phyloP scores from a whole-genome alignment of 108 stramenopile species.

The Nannochloropsis salina region DNA sequence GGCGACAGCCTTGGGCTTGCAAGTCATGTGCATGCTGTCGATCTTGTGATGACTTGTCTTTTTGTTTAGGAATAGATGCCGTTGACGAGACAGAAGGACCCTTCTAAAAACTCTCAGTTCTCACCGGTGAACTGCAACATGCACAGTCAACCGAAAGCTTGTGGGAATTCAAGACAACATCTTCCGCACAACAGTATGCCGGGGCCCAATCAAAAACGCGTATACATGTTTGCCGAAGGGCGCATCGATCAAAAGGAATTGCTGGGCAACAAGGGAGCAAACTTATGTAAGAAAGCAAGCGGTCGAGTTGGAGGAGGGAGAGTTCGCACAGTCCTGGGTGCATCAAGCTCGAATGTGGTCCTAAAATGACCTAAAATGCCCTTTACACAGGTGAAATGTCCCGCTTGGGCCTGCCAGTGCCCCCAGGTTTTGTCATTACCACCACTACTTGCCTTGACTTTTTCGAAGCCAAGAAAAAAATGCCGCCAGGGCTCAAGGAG shows the following conservation, averaged over 20 bases:
- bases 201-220: neutral
- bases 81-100: no score
- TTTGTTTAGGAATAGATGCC: no score
- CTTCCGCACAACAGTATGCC: no score
- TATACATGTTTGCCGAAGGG: constrained; percentile 10
- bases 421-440: constrained; percentile 67
- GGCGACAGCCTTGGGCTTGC: no score
- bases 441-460: constrained; percentile 59
- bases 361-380: no score
- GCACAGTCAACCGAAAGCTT: no score
- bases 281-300: constrained; percentile 35
- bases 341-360: no score
- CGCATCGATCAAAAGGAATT: constrained; percentile 33
- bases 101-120: no score
- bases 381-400: constrained; percentile 53
- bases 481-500: constrained; percentile 58
- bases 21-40: no score
- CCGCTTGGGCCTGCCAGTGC: constrained; percentile 60
- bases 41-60: no score
- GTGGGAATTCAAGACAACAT: no score
- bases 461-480: constrained; percentile 48
- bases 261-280: constrained; percentile 63
- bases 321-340: neutral
- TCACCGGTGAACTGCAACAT: no score
- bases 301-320: neutral